phyloP scores from a whole-genome alignment of 306 rosid genomes.

The Castanea sativa region DNA sequence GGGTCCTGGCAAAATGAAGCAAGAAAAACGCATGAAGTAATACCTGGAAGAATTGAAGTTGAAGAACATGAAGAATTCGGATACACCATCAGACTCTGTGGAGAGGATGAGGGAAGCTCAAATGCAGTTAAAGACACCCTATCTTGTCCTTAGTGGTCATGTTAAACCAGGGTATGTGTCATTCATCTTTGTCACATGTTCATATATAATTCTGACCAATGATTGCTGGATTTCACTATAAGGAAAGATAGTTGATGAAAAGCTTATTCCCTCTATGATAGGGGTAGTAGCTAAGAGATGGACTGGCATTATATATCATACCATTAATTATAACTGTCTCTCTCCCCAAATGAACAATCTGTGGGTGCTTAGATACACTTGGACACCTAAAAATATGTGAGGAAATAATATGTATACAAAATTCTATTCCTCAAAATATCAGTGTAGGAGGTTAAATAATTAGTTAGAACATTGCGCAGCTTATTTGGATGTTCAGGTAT shows the following conservation, averaged over 20 bases:
- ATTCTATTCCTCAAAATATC: not conserved
- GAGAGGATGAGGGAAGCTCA: conserved; percentile 98
- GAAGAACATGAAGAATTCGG: conserved; percentile 92
- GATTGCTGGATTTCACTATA: conserved; percentile 5
- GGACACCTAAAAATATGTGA: not conserved
- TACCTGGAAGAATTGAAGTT: conserved; percentile 74
- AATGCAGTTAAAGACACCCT: conserved; percentile 70
- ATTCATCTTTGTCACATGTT: not conserved
- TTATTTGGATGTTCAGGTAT: not conserved
- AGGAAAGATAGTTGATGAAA: not conserved
- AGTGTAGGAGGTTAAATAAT: not conserved
- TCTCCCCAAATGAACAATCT: not conserved
- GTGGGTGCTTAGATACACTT: not conserved
- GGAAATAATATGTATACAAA: not conserved
- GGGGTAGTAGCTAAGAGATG: conserved; percentile 1
- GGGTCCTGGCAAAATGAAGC: conserved; percentile 95
- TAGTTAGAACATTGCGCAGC: not conserved
- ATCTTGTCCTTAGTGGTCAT: conserved; percentile 94
- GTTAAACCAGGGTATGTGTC: conserved; percentile 77
- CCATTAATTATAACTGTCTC: not conserved
- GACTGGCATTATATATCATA: not conserved
- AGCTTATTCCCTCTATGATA: not conserved
- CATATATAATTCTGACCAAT: not conserved
- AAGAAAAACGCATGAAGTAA: conserved; percentile 91
- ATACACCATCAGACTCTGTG: conserved; percentile 76